Percentiles rank a stretch among this genome's conserved stretches.
phyloP scores from a whole-genome alignment of 805 yeast genomes.

The Saccharomyces jurei region DNA sequence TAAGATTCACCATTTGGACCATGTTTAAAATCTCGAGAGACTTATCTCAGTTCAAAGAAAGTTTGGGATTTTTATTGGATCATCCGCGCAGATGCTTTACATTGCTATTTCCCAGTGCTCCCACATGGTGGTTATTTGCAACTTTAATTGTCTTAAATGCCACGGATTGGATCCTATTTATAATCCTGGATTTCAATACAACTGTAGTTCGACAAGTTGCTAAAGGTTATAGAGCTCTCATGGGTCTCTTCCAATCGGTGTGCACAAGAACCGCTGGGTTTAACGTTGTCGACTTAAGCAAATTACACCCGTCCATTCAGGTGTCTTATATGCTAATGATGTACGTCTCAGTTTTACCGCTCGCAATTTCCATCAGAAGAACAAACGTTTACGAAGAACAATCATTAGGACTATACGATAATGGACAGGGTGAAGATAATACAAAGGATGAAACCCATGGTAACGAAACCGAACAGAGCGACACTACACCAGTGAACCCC shows the following conservation, averaged over 20 bases:
- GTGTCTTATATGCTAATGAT: constrained; percentile 92
- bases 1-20: constrained; percentile 77
- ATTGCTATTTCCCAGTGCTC: constrained; percentile 76
- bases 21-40: constrained; percentile 58
- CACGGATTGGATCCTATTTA: constrained; percentile 69
- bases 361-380: constrained; percentile 91
- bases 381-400: constrained; percentile 97
- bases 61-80: constrained; percentile 74
- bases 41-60: constrained; percentile 54
- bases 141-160: constrained; percentile 65
- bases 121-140: constrained; percentile 88
- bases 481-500: background rate
- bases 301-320: constrained; percentile 81
- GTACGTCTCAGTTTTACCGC: constrained; percentile 92
- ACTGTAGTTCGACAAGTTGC: constrained; percentile 42
- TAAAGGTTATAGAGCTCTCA: constrained; percentile 60
- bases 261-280: constrained; percentile 93
- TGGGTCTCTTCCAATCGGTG: constrained; percentile 84
- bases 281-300: constrained; percentile 55
- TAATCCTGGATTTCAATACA: constrained; percentile 61
- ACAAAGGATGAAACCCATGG: constrained; percentile 15
- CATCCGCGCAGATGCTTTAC: constrained; percentile 97
- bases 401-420: constrained; percentile 70
- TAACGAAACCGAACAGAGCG: constrained; percentile 6
- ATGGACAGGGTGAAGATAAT: background rate